Conservation (phyloP, 108 stramenopile genomes). For the Pseudonitzschia multiseries region DNA sequence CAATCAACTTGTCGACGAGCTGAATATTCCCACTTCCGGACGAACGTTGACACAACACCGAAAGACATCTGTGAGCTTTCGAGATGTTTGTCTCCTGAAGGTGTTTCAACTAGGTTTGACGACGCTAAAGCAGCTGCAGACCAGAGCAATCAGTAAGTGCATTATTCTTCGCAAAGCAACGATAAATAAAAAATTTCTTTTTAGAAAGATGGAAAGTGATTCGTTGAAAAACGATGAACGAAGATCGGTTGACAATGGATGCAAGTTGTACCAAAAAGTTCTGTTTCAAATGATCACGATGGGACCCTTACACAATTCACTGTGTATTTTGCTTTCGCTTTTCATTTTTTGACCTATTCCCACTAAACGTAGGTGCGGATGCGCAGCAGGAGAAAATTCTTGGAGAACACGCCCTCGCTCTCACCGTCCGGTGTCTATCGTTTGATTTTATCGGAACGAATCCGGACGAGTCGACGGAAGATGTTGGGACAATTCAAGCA, state of each 20-base stretch:
- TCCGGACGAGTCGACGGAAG: constrained; percentile 96
- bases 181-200: not conserved
- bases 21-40: constrained; percentile 92
- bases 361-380: constrained; percentile 58
- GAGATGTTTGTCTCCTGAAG: constrained; percentile 90
- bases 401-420: constrained; percentile 85
- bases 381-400: constrained; percentile 75
- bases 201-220: not conserved
- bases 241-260: not conserved
- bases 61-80: constrained; percentile 95
- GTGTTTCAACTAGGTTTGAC: constrained; percentile 93
- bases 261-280: too few relatives aligned
- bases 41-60: constrained; percentile 96
- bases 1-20: constrained; percentile 94
- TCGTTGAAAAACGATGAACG: not conserved
- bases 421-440: constrained; percentile 85
- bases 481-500: constrained; percentile 97
- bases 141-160: constrained; percentile 74
- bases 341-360: not conserved
- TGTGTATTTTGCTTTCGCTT: not conserved
- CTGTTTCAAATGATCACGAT: too few relatives aligned
- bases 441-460: constrained; percentile 99
- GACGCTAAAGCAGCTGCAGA: constrained; percentile 90
- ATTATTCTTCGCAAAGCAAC: not conserved
- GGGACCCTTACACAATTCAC: too few relatives aligned